A percentile compares a stretch with the other conserved stretches of the same genome.
Conservation (phyloP, 805 yeast species). For the Zygosaccharomyces kombuchaensis region DNA sequence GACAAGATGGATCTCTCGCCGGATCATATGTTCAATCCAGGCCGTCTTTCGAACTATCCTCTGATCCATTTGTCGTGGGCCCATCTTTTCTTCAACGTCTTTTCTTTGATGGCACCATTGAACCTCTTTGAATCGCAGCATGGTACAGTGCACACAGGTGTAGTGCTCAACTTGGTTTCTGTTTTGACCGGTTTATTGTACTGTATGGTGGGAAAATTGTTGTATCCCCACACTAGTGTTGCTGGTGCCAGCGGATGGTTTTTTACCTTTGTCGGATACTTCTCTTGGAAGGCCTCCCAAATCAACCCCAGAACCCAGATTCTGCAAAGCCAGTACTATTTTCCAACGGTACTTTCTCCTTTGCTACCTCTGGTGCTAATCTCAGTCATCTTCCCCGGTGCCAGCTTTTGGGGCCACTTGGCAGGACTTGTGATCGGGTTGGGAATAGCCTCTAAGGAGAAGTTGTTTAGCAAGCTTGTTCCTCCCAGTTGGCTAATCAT, state of each 20-base stretch:
- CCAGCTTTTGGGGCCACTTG: conserved; percentile 71
- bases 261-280: conserved; percentile 61
- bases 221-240: conserved; percentile 51
- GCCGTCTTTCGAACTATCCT: conserved; percentile 56
- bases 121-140: conserved; percentile 62
- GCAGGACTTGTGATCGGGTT: conserved; percentile 66
- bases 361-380: conserved; percentile 46
- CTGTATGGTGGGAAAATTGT: conserved; percentile 41
- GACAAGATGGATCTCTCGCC: conserved; percentile 16
- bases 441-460: conserved; percentile 46
- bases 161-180: conserved; percentile 69
- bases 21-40: conserved; percentile 12
- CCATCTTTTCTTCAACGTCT: conserved; percentile 58
- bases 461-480: conserved; percentile 50
- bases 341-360: conserved; percentile 63
- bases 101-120: conserved; percentile 56
- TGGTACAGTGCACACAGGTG: conserved; percentile 84
- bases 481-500: conserved; percentile 65
- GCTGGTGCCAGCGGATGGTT: conserved; percentile 73
- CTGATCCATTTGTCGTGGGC: conserved; percentile 58
- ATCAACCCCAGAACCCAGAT: conserved; percentile 40
- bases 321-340: conserved; percentile 36
- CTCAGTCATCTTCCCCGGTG: conserved; percentile 54
- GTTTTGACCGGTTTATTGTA: conserved; percentile 63
- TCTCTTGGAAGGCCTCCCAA: conserved; percentile 46